Percentiles rank a stretch among this genome's conserved stretches.
Conservation (phyloP, 202 grass and related monocot species). For the Panicum virgatum region DNA sequence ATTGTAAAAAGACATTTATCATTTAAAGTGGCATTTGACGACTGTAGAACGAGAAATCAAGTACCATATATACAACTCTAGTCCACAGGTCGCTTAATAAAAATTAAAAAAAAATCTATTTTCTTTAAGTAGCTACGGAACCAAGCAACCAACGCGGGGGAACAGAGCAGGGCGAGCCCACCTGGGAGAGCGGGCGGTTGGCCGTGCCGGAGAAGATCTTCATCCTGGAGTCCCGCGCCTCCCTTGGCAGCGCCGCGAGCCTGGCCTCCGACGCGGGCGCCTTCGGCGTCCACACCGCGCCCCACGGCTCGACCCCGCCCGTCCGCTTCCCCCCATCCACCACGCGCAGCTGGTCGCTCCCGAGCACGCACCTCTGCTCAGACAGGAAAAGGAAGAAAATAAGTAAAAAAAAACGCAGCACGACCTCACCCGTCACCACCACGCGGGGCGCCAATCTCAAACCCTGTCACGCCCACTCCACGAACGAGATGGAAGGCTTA, state of each 20-base stretch:
- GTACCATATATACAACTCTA: not conserved
- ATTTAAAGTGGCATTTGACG: not conserved
- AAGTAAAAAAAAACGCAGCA: not conserved
- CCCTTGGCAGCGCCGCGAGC: conserved; percentile 31
- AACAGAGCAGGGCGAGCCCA: not conserved
- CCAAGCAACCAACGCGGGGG: not conserved
- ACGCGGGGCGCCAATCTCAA: not conserved
- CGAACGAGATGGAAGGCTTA: conserved; percentile 7
- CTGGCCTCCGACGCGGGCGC: conserved; percentile 36
- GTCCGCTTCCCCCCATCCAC: conserved; percentile 26
- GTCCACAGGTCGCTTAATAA: not conserved
- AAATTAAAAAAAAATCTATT: not conserved
- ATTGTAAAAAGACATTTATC: not conserved
- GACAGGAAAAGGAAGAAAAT: not conserved
- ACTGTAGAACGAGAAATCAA: not conserved
- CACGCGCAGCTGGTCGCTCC: conserved; percentile 49
- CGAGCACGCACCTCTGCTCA: conserved; percentile 46
- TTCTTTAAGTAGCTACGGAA: not conserved
- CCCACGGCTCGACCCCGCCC: conserved; percentile 3
- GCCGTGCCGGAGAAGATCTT: conserved; percentile 81
- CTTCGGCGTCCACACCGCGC: conserved; percentile 22
- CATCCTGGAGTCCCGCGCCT: conserved; percentile 48
- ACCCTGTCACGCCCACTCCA: not conserved
- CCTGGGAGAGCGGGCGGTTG: conserved; percentile 63
- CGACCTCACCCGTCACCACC: not conserved